Conservation (phyloP, 805 yeast species). For the Wickerhamomyces tratensis region DNA sequence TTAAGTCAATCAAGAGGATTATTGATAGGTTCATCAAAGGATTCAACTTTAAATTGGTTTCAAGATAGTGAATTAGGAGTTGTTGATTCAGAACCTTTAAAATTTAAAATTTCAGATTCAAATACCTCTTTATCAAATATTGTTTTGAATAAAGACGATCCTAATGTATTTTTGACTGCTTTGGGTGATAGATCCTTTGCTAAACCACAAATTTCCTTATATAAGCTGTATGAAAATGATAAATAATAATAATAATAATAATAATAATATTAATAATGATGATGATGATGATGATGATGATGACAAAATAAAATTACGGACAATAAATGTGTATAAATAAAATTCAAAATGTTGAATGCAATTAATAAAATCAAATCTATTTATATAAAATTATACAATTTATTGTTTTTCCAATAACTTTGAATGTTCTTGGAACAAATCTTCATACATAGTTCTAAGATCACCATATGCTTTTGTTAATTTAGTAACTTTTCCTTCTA, state of each 20-base stretch:
- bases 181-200: conserved; percentile 12
- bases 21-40: conserved; percentile 17
- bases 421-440: conserved; percentile 40
- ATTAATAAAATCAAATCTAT: background rate
- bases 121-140: conserved; percentile 8
- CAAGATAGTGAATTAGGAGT: conserved; percentile 16
- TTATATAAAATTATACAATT: background rate
- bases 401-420: conserved; percentile 13
- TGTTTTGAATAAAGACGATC: conserved; percentile 8
- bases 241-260: too few relatives aligned
- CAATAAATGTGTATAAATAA: background rate
- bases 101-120: background rate
- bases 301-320: background rate
- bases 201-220: conserved; percentile 4
- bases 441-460: conserved; percentile 50
- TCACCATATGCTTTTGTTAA: conserved; percentile 52
- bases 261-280: too few relatives aligned
- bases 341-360: too few relatives aligned
- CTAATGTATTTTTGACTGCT: conserved; percentile 5
- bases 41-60: conserved; percentile 9
- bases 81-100: background rate
- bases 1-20: conserved; percentile 16
- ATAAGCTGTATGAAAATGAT: background rate
- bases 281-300: too few relatives aligned
- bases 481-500: conserved; percentile 36